Conservation (phyloP, 2,329 filamentous ascomycete species). For the Pseudogymnoascus sp. region DNA sequence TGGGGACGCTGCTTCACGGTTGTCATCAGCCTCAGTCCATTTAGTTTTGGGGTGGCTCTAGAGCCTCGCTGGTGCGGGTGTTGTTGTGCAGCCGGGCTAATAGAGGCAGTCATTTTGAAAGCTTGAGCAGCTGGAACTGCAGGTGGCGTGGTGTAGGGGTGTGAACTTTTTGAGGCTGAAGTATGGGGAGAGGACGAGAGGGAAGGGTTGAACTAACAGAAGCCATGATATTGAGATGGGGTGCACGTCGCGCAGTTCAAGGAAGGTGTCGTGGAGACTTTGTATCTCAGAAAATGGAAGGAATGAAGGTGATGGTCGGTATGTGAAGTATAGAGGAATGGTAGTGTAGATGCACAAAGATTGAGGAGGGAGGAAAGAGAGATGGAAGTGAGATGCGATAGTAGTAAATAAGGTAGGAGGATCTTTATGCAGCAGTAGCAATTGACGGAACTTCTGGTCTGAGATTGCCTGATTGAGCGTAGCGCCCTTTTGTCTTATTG, state of each 20-base stretch:
- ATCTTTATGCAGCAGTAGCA: slow-evolving; percentile 7
- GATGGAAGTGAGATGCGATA: slow-evolving; percentile 5
- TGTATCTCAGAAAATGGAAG: not conserved
- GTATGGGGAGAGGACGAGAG: not conserved
- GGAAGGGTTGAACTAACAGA: slow-evolving; percentile 20
- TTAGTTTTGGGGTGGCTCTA: not conserved
- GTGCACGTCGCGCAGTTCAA: slow-evolving; percentile 9
- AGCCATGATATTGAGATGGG: slow-evolving; percentile 20
- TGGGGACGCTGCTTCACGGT: slow-evolving; percentile 27
- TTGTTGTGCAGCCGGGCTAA: not conserved
- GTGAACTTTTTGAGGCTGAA: slow-evolving; percentile 2
- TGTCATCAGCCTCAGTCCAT: slow-evolving; percentile 4
- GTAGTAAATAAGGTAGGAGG: slow-evolving; percentile 8
- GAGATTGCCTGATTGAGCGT: not conserved
- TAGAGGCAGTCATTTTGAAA: not conserved
- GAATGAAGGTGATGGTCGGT: not conserved
- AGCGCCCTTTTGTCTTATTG: slow-evolving; percentile 1
- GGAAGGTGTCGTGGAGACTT: slow-evolving; percentile 9
- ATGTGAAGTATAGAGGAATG: not conserved
- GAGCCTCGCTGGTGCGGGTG: not conserved
- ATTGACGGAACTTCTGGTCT: slow-evolving; percentile 5
- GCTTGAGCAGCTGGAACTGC: not conserved
- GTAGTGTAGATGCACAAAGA: slow-evolving; percentile 5
- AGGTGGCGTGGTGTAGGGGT: not conserved
- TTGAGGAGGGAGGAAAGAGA: slow-evolving; percentile 6